Evolutionary conservation across 2,329 filamentous ascomycete genomes (phyloP), one percentile per base, ranked within the genome.

Genomic region (Calcarisporium arbuscula): DNA sequence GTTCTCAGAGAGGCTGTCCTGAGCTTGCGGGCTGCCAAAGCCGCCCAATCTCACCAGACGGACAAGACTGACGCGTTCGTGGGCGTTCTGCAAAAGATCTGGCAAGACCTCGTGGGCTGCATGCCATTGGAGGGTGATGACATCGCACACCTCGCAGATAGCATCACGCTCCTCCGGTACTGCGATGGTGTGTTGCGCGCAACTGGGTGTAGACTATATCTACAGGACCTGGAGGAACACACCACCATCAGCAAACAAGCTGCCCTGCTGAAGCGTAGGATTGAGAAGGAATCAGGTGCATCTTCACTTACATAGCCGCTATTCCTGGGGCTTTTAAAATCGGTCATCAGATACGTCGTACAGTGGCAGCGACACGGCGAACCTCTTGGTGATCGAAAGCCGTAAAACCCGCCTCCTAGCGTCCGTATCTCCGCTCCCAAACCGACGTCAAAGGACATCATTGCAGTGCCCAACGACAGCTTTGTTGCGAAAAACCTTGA

Each of bases 131-230:
- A 40, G 4, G 44, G 44, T 2, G 53, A 58, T 5, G 49, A 37
- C 10, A 33, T 61, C 17, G 38, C 46, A 18, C 45, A 50, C 19
- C 44, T 58, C 5, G 53, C 57, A 0, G 59, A 62, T 35, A 62
- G 59, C 41, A 62, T 62, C 38, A 55, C 53, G 4, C 41, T 62
- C 5, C 43, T 62, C 2, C 56, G 59, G 12, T 62, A 58, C 26
- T 62, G 59, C 26, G 59, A 62, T 23, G 35, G 39, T 7, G 51
- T 58, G 2, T 32, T 53, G 3, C 44, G 51, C 4, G 20, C 22
- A 1, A 50, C 44, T 4, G 54, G 55, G 1, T 50, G 45, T 14
- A 49, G 49, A 1, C 36, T 62, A 2, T 61, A 61, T 20, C 36
- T 61, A 5, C 57, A 62, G n/a, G 59, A 62, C 32, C 40, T 62